Conservation (phyloP, 2,329 filamentous ascomycete genomes). For the Orbilia oligospora region DNA sequence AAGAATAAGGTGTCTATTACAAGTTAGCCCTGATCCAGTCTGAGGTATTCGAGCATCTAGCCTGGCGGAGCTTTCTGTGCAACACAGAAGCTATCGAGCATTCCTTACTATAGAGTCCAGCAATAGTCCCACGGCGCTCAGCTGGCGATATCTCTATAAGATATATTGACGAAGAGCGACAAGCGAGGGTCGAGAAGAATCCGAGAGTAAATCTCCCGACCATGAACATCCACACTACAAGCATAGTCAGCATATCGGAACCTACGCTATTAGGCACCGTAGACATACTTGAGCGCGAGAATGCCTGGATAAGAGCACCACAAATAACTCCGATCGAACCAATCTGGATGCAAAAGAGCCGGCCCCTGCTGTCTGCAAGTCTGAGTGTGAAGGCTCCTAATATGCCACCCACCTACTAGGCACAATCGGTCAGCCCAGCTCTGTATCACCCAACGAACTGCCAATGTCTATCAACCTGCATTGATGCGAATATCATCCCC, state of each 20-base stretch:
- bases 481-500: constrained; percentile 67
- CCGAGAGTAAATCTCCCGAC: constrained; percentile 72
- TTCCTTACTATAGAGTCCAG: constrained; percentile 70
- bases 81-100: too few species aligned
- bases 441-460: not conserved
- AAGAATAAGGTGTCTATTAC: constrained; percentile 67
- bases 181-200: constrained; percentile 74
- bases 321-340: constrained; percentile 72
- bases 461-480: constrained; percentile 43
- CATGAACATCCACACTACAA: constrained; percentile 69
- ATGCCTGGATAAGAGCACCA: constrained; percentile 70
- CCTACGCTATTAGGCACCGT: not conserved
- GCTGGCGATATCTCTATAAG: constrained; percentile 77
- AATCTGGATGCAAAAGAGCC: constrained; percentile 72
- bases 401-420: constrained; percentile 68
- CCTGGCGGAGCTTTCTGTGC: too few species aligned
- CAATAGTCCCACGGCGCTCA: constrained; percentile 74
- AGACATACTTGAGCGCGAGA: constrained; percentile 52
- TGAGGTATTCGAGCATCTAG: not conserved
- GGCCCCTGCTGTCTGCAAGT: constrained; percentile 71
- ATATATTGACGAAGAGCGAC: constrained; percentile 75
- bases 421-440: constrained; percentile 20
- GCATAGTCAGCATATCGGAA: not conserved
- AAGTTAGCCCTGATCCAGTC: not conserved
- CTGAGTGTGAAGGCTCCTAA: constrained; percentile 71